A percentile compares a stretch with the other conserved stretches of the same genome.
Conservation (phyloP, 2,329 filamentous ascomycete species). For the Colletotrichum spaethianum region DNA sequence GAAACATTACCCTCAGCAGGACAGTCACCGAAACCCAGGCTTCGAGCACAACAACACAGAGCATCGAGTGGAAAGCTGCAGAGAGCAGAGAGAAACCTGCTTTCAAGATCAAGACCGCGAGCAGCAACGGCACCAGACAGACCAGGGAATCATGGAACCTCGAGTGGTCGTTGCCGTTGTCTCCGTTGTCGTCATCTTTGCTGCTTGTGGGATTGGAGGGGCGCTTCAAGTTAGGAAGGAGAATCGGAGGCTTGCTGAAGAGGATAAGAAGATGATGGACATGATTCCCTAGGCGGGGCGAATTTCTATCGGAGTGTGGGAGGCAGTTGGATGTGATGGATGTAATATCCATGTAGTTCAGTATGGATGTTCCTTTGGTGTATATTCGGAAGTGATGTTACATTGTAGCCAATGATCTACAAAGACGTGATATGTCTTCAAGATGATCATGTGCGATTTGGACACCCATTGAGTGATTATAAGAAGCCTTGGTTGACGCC, state of each 20-base stretch:
- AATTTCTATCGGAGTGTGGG: neutral
- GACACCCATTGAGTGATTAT: no score
- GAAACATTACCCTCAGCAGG: neutral
- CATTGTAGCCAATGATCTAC: neutral
- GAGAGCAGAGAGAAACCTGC: neutral
- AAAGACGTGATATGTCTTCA: neutral
- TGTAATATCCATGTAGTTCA: neutral
- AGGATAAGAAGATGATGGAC: slow-evolving; percentile 41
- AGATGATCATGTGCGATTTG: neutral
- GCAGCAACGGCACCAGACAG: neutral
- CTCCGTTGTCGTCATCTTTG: neutral
- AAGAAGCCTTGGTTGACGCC: no score
- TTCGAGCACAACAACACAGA: neutral
- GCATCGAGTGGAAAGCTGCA: neutral
- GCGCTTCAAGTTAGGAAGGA: neutral
- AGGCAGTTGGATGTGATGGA: neutral
- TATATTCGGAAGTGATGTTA: neutral
- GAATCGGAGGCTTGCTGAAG: slow-evolving; percentile 16
- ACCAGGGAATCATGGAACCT: neutral
- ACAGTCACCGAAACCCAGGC: neutral
- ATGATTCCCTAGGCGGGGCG: neutral
- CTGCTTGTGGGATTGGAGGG: neutral
- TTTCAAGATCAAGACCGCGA: neutral
- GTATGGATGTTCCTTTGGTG: neutral
- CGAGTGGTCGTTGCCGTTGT: neutral